These are phyloP conservation scores for Antitrichia curtipendula DNA, from an alignment of 225 moss, liverwort and hornwort species.

Conservation along the genomic window DNA sequence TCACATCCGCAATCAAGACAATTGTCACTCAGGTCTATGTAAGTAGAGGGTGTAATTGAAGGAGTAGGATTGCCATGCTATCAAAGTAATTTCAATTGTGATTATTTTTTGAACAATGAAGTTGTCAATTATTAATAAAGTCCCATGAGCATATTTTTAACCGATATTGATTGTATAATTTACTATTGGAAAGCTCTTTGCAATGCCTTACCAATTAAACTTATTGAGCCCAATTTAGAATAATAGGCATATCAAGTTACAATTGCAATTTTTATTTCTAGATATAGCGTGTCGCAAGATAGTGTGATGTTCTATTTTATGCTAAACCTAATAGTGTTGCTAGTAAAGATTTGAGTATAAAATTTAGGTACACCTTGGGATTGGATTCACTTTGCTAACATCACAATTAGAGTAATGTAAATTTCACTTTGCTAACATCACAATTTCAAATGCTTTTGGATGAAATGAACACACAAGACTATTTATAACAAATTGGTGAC, in stretches of 20 bases:
- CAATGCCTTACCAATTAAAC: neutral
- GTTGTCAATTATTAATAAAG: neutral
- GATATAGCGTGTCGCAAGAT: fast-evolving
- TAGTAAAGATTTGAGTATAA: neutral
- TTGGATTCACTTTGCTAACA: neutral
- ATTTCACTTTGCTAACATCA: no score
- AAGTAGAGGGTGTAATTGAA: neutral
- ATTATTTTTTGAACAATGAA: neutral
- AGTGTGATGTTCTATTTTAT: neutral
- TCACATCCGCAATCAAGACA: neutral
- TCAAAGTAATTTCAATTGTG: neutral
- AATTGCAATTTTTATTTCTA: neutral
- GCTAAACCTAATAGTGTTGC: neutral
- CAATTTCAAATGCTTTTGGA: no score
- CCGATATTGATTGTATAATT: neutral
- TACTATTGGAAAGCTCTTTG: neutral
- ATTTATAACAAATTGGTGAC: neutral
- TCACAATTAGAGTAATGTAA: no score
- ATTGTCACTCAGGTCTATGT: neutral
- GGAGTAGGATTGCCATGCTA: neutral
- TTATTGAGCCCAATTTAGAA: neutral
- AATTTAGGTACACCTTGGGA: neutral
- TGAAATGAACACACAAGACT: neutral
- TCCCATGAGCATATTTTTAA: fast-evolving
- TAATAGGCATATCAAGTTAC: fast-evolving